Evolutionary conservation across 1,284 basidiomycete genomes (phyloP), one percentile per base, ranked within the genome.

Genomic region (Trametes polyzona): DNA sequence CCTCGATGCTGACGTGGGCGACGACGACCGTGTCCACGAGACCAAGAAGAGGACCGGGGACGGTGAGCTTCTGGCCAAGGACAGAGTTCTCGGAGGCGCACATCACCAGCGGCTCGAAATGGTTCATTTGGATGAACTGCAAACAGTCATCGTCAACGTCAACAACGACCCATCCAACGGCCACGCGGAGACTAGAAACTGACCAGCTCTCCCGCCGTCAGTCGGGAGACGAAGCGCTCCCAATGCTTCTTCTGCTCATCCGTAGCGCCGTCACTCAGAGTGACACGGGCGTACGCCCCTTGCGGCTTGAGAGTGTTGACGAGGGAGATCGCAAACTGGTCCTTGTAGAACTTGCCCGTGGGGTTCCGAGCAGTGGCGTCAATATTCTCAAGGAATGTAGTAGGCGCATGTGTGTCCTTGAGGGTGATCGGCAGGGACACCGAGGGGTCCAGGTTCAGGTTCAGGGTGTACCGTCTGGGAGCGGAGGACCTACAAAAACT

Each of bases 311-410:
- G 52, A 0, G 69, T 53, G 35, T 65, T 55, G 16, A 67, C 42
- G 19, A 72, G 37, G 1, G 49, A 49, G 30, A 61, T 42, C 0
- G 66, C 67, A 41, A 61, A 17, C 17, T 67, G 30, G n/a, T 59
- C 65, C 46, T 67, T 69, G 59, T 72, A 72, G 52, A 72, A 72
- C 47, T 70, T 70, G 3, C 69, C 70, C 0, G 67, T 62, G 1
- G 64, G 61, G 27, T 63, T 65, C 12, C 54, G 55, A 2, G 55
- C 58, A 1, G n/a, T 44, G 6, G 44, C 47, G 29, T 60, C 52
- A 21, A 69, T 57, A 4, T 46, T 47, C 30, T 65, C 64, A 14
- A 64, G 39, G 35, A 56, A 59, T 8, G 57, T 39, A 19, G 42
- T 42, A 0, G 63, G 44, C 6, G 67, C 62, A 24, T 66, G 61